Percentiles rank a stretch among this genome's conserved stretches.
Conservation (phyloP, 805 yeast species). For the Candida nemodendra region DNA sequence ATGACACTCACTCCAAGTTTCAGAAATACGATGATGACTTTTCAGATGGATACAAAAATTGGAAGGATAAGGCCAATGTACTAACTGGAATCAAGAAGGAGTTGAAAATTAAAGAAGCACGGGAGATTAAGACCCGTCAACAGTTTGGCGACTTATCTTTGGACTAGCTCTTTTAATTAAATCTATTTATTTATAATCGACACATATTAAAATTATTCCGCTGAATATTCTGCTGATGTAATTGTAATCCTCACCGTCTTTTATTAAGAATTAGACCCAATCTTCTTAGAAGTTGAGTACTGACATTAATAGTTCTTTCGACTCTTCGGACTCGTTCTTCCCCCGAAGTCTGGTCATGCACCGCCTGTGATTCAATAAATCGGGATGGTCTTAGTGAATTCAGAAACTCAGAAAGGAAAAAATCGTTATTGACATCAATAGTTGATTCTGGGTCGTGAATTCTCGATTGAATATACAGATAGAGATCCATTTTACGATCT, state of each 20-base stretch:
- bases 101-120: conserved; percentile 23
- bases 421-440: conserved; percentile 7
- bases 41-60: conserved; percentile 9
- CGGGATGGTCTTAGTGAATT: conserved; percentile 11
- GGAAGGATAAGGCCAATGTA: conserved; percentile 18
- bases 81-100: conserved; percentile 25
- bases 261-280: conserved; percentile 5
- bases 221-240: too few species aligned
- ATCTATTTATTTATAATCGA: too few species aligned
- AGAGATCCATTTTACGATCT: conserved; percentile 12
- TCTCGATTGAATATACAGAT: conserved; percentile 18
- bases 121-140: conserved; percentile 24
- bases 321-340: conserved; percentile 8
- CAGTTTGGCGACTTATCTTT: conserved; percentile 23
- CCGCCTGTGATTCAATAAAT: conserved; percentile 11
- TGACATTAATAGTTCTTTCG: conserved; percentile 8
- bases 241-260: too few species aligned
- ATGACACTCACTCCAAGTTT: conserved; percentile 9
- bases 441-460: conserved; percentile 7
- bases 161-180: too few species aligned
- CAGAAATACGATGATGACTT: conserved; percentile 13
- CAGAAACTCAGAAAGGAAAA: conserved; percentile 5
- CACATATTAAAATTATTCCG: too few species aligned
- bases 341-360: not conserved
- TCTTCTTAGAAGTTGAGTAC: conserved; percentile 1